Evolutionary conservation across 306 rosid genomes (phyloP), one percentile per base, ranked within the genome.

Genomic region (Acacia acuminata): DNA sequence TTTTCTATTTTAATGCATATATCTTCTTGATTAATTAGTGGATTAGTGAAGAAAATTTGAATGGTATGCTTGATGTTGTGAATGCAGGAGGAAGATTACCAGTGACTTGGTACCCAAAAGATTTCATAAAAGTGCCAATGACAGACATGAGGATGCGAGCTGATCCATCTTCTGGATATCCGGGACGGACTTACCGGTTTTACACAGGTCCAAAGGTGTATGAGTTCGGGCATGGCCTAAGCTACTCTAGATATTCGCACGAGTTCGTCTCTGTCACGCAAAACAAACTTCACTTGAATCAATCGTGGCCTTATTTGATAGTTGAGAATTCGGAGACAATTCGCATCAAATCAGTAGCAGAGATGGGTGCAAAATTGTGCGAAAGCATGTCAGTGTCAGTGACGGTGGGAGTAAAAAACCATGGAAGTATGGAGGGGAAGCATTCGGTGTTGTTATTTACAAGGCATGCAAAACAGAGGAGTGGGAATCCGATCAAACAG

Each of bases 141-240:
- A 96, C 97, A 60, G 98, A 96, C 90, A 96, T 96, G 99, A 91
- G 99, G 84, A 96, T 96, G 98, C 84, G 98, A 81, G 79, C 92
- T 7, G 91, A 88, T 47, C 88, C 91, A 2, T 79, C 89, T 69
- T 82, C 92, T 8, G 90, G 91, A 51, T 96, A 96, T 73, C 98
- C 97, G 0, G 98, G 97, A 2, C 90, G 99, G 48, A 91, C 98
- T 30, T 94, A 94, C 82, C 86, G 94, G 74, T 96, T 96, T 87
- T 96, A 92, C 88, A 79, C 68, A 27, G 99, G 98, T 43, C 82
- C 76, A n/a, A 92, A 81, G 25, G 92, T 96, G 17, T 94, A 83
- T 36, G 92, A 96, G 68, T 96, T 96, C 22, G 99, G 98, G 63
- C 87, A 83, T 45, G 99, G 98, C 71, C 93, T 96, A 77, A 92